Conservation (phyloP, 2,329 filamentous ascomycete genomes). For the Aureobasidium zeae region DNA sequence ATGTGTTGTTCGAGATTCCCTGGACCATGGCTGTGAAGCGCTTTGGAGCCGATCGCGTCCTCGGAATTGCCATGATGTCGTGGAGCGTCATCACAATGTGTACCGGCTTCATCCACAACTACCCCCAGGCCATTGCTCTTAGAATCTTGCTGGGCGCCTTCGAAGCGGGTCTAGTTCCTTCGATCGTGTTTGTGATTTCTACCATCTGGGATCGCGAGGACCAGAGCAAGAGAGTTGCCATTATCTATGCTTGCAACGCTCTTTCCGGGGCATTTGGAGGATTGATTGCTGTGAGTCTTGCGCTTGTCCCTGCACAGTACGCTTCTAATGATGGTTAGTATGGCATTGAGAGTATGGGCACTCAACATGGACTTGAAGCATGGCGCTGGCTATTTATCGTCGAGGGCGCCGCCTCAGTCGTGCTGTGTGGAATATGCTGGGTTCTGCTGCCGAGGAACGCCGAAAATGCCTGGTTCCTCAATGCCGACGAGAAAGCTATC, state of each 20-base stretch:
- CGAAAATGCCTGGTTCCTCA: constrained; percentile 26
- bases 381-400: constrained; percentile 21
- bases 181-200: constrained; percentile 24
- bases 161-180: constrained; percentile 26
- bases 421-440: constrained; percentile 18
- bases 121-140: constrained; percentile 23
- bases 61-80: constrained; percentile 20
- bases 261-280: constrained; percentile 24
- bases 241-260: constrained; percentile 22
- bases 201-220: constrained; percentile 24
- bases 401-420: constrained; percentile 15
- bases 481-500: constrained; percentile 17
- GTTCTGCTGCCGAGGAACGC: constrained; percentile 22
- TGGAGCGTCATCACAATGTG: constrained; percentile 25
- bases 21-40: constrained; percentile 23
- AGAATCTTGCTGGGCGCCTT: constrained; percentile 24
- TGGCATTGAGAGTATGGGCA: constrained; percentile 25
- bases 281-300: constrained; percentile 19
- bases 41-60: constrained; percentile 21
- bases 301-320: neutral
- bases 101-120: constrained; percentile 27
- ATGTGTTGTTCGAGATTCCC: constrained; percentile 19
- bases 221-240: constrained; percentile 25
- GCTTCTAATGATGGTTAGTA: constrained; percentile 10
- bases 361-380: constrained; percentile 20